These are phyloP conservation scores for Dactylella cylindrospora DNA, from an alignment of 2,329 filamentous ascomycete species.

Conservation along the genomic window DNA sequence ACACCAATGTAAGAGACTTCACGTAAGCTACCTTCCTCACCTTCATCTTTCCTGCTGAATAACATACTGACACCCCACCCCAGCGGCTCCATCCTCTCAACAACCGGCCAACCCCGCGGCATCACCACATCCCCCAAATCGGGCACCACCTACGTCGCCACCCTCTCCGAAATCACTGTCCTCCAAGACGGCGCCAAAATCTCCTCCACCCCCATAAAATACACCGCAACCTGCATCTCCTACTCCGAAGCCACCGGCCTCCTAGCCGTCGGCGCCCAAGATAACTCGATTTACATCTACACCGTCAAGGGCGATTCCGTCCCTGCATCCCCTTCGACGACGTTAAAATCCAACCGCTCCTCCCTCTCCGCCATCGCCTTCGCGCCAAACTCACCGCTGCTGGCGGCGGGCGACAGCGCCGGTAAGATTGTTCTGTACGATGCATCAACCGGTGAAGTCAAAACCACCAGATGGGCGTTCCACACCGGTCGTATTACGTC, in stretches of 20 bases:
- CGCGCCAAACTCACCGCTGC: conserved; percentile 70
- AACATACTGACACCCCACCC: background rate
- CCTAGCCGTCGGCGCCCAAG: conserved; percentile 75
- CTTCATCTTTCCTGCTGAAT: background rate
- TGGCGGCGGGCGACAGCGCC: conserved; percentile 78
- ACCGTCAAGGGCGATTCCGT: conserved; percentile 59
- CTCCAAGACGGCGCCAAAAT: conserved; percentile 62
- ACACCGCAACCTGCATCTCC: conserved; percentile 65
- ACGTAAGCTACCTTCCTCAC: conserved; percentile 24
- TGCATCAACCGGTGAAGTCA: conserved; percentile 66
- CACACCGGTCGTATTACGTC: conserved; percentile 69
- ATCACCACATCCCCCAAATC: conserved; percentile 60
- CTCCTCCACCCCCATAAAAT: conserved; percentile 62
- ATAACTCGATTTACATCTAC: conserved; percentile 76
- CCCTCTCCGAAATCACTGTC: conserved; percentile 58
- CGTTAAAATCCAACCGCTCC: conserved; percentile 69
- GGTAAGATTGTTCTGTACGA: conserved; percentile 87
- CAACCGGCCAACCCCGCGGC: conserved; percentile 69
- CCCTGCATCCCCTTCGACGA: conserved; percentile 57
- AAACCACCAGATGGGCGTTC: conserved; percentile 76
- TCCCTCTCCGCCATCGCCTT: conserved; percentile 77
- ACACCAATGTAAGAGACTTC: conserved; percentile 52
- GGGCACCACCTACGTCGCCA: conserved; percentile 61
- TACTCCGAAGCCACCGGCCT: conserved; percentile 49
- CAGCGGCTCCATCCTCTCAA: conserved; percentile 36